These are phyloP conservation scores for Nepenthes gracilis DNA, from an alignment of 148 eudicot species.

Conservation along the genomic window DNA sequence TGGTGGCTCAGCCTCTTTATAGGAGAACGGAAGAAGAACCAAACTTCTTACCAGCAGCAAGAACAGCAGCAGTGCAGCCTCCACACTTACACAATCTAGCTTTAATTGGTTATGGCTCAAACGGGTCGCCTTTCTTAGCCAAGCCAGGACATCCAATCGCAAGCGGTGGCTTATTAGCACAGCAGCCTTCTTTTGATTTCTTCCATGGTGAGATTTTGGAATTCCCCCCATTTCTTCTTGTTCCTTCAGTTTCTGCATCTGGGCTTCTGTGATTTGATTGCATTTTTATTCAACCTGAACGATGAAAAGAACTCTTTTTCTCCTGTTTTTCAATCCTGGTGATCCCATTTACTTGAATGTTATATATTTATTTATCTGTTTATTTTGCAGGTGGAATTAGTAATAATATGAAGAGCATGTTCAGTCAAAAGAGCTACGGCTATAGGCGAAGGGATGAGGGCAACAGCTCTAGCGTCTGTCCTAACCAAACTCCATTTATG, in stretches of 20 bases:
- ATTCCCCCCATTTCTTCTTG: background rate
- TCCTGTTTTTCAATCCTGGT: too few species aligned
- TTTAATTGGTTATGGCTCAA: too few species aligned
- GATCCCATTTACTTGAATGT: too few species aligned
- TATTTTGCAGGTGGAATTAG: too few species aligned
- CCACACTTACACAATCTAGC: background rate
- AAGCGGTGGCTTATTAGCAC: constrained; percentile 7
- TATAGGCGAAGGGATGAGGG: too few species aligned
- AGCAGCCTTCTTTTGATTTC: constrained; percentile 19
- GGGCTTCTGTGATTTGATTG: background rate
- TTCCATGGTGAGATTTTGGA: constrained; percentile 17
- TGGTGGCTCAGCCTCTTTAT: background rate
- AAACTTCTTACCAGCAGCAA: background rate
- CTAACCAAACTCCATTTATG: too few species aligned
- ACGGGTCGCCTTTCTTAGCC: background rate
- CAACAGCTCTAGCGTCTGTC: background rate
- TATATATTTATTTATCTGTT: too few species aligned
- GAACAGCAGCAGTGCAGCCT: background rate
- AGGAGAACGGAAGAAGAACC: background rate
- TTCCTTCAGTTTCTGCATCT: background rate
- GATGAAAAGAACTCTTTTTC: too few species aligned
- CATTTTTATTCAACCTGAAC: too few species aligned
- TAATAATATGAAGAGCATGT: too few species aligned
- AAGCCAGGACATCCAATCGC: background rate
- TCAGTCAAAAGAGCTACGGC: too few species aligned